Base-by-base conservation (phyloP, 192 early-diverging fungal species). In the Entomortierella beljakovae region DNA sequence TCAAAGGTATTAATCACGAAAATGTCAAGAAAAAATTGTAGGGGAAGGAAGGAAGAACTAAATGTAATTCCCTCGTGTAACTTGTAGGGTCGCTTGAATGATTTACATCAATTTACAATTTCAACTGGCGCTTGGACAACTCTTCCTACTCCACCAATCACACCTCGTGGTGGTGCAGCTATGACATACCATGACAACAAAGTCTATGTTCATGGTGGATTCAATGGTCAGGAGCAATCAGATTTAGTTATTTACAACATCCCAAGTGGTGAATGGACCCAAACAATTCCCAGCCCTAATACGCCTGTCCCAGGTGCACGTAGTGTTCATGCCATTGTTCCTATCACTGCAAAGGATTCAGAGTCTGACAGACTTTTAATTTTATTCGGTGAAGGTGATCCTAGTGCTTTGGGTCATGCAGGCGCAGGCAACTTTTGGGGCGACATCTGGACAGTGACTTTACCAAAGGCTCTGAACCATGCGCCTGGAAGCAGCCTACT, bases 111-210 rank as follows among this genome's bases (percentile, higher is more conserved):
- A 55, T 80, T 70, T 61, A 64, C 68, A 20, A 52, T 63, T 23
- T 15, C 54, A 5, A 70, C 67, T 7, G 29, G 53, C 35, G 28
- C 37, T 13, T 80, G 76, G 76, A 38, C 58, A 0, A 26, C 33
- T 10, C 37, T 69, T 8, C 50, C 76, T 31, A 46, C 48, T 43
- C 35, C 61, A 34, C 42, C 64, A 6, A 34, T 59, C 1, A 60
- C 60, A 25, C 65, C 66, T 49, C 76, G 76, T 38, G 76, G 68
- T 49, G 67, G 76, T 50, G 60, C 76, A 54, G 67, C 67, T 2
- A 53, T 80, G 33, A 52, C 61, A 9, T 80, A 64, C 49, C 42
- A 64, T 33, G 28, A 37, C 42, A 64, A 52, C 56, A 56, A 52
- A 9, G 4, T 74, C 3, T 66, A 48, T 43, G 0, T 74, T 3